phyloP scores from a whole-genome alignment of 352 stramenopile genomes.

The Globisporangium lucens region DNA sequence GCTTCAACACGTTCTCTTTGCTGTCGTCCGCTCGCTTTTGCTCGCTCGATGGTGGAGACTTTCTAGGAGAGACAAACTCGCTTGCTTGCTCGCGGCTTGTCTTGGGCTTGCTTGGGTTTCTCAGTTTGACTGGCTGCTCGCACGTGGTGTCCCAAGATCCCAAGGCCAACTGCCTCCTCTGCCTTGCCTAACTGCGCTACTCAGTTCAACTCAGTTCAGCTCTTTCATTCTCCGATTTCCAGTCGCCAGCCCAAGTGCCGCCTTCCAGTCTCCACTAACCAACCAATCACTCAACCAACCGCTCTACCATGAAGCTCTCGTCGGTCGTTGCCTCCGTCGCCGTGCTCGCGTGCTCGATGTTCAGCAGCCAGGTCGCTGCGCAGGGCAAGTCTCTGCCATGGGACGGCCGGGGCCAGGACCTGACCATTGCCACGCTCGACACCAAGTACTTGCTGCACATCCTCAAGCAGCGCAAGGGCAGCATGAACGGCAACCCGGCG shows the following conservation, averaged over 20 bases:
- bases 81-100: not conserved
- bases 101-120: not conserved
- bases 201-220: not conserved
- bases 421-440: slow-evolving; percentile 50
- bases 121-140: not conserved
- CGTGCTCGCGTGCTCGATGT: slow-evolving; percentile 24
- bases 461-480: slow-evolving; percentile 52
- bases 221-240: slow-evolving; percentile 4
- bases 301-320: slow-evolving; percentile 26
- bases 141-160: not conserved
- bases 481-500: slow-evolving; percentile 31
- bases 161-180: not conserved
- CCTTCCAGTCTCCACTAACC: not conserved
- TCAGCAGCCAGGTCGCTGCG: slow-evolving; percentile 10
- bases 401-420: slow-evolving; percentile 47
- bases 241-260: slow-evolving; percentile 2
- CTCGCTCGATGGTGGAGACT: not conserved
- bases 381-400: slow-evolving; percentile 43
- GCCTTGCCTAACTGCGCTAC: not conserved
- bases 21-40: not conserved
- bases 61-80: not conserved
- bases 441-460: slow-evolving; percentile 68
- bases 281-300: not conserved
- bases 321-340: slow-evolving; percentile 27
- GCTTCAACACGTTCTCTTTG: not conserved